Evolutionary conservation across 495 filamentous ascomycete species (phyloP).

Genomic region (Xylaria curta): DNA sequence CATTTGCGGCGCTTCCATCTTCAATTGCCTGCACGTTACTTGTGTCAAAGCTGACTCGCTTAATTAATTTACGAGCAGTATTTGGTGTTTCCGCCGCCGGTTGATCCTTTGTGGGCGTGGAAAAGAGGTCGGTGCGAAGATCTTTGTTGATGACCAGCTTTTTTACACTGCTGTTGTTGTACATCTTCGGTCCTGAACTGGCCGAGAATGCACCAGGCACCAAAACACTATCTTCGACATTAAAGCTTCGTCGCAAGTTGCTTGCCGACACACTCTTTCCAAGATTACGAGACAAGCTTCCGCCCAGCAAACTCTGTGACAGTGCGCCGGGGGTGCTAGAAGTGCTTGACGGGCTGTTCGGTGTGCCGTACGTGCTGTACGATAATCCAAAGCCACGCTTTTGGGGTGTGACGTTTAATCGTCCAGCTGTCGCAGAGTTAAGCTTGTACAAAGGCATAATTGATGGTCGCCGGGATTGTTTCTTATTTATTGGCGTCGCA

Average conservation of each 20-base stretch:
- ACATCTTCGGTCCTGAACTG: conserved; percentile 61
- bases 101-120: conserved; percentile 57
- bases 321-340: conserved; percentile 72
- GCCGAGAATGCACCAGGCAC: conserved; percentile 84
- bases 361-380: conserved; percentile 87
- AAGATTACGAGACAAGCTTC: conserved; percentile 55
- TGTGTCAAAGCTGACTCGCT: conserved; percentile 89
- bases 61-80: conserved; percentile 70
- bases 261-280: conserved; percentile 68
- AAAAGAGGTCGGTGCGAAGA: conserved; percentile 80
- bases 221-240: conserved; percentile 77
- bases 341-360: conserved; percentile 69
- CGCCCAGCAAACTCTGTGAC: conserved; percentile 69
- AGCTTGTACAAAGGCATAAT: conserved; percentile 88
- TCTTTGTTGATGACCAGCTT: conserved; percentile 88
- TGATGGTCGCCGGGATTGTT: conserved; percentile 73
- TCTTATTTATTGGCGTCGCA: conserved; percentile 80
- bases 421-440: conserved; percentile 77
- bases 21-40: conserved; percentile 52
- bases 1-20: conserved; percentile 48
- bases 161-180: conserved; percentile 74
- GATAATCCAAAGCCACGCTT: conserved; percentile 85
- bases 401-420: conserved; percentile 76
- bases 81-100: conserved; percentile 44
- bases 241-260: conserved; percentile 65